These are phyloP conservation scores for Leishmania braziliensis DNA, from an alignment of 208 protist species.

Conservation along the genomic window DNA sequence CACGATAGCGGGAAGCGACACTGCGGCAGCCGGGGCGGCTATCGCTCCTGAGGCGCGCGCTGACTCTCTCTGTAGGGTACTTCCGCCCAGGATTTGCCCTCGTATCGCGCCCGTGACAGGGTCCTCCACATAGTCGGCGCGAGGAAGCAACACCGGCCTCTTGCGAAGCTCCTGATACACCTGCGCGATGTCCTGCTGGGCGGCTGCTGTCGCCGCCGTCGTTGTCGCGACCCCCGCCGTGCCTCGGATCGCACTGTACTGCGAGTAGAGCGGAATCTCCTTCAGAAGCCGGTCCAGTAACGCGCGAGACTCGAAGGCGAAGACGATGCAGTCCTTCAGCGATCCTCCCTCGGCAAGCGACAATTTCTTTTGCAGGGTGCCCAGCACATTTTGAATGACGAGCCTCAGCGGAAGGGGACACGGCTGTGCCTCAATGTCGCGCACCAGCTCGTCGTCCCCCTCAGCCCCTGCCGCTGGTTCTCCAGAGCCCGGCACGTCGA, in stretches of 20 bases:
- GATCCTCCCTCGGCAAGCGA: slow-evolving; percentile 70
- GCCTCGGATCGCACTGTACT: slow-evolving; percentile 25
- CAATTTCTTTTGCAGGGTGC: slow-evolving; percentile 68
- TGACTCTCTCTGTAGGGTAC: not conserved
- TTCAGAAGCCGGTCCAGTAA: slow-evolving; percentile 84
- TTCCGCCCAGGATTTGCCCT: slow-evolving; percentile 21
- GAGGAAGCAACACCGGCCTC: slow-evolving; percentile 67
- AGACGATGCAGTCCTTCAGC: slow-evolving; percentile 73
- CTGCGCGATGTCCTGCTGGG: slow-evolving; percentile 19
- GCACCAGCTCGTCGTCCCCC: slow-evolving; percentile 49
- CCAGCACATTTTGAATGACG: slow-evolving; percentile 69
- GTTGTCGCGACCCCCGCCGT: not conserved
- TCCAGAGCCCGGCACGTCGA: not conserved
- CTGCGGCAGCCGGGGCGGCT: not conserved
- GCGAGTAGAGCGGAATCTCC: slow-evolving; percentile 77
- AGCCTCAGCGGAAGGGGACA: slow-evolving; percentile 83
- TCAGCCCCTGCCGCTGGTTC: not conserved
- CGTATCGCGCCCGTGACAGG: slow-evolving; percentile 49
- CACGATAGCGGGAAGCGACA: slow-evolving; percentile 8
- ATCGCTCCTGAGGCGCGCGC: not conserved
- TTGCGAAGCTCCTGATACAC: slow-evolving; percentile 78
- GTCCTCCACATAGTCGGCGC: slow-evolving; percentile 58
- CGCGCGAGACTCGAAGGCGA: slow-evolving; percentile 80
- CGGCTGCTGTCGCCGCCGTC: not conserved
- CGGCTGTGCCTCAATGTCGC: slow-evolving; percentile 67